A percentile compares a stretch with the other conserved stretches of the same genome.
Conservation (phyloP, 192 early-diverging fungal species). For the Coemansia aciculifera region DNA sequence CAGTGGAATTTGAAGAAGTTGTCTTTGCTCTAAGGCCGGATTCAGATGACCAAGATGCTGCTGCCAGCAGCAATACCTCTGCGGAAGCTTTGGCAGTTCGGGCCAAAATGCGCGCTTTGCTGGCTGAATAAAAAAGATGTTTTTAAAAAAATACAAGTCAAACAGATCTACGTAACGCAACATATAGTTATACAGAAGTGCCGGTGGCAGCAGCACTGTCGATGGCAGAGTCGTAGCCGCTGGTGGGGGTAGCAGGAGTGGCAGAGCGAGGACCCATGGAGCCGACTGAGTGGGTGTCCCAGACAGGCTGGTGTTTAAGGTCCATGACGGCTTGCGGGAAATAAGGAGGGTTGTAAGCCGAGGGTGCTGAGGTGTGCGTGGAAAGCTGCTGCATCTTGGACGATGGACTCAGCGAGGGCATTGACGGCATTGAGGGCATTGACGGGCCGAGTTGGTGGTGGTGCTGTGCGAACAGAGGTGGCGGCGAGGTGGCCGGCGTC, state of each 20-base stretch:
- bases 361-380: not conserved
- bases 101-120: conserved; percentile 17
- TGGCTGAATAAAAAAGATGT: not conserved
- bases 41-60: not conserved
- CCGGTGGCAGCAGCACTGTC: conserved; percentile 8
- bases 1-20: conserved; percentile 27
- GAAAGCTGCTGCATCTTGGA: conserved; percentile 1
- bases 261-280: not conserved
- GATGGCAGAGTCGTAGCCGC: conserved; percentile 5
- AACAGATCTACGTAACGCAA: not conserved
- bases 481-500: not conserved
- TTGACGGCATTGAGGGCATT: not conserved
- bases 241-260: conserved; percentile 2
- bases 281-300: not conserved
- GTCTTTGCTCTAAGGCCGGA: not conserved
- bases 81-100: not conserved
- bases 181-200: conserved; percentile 10
- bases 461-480: not conserved
- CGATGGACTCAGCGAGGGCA: conserved; percentile 1
- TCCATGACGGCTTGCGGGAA: conserved; percentile 4
- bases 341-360: conserved; percentile 1
- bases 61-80: not conserved
- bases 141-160: not conserved
- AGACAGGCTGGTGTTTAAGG: not conserved
- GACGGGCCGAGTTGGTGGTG: not conserved